Conservation (phyloP, 768 basidiomycete genomes). For the Phlebiopsis flavidoalba region DNA sequence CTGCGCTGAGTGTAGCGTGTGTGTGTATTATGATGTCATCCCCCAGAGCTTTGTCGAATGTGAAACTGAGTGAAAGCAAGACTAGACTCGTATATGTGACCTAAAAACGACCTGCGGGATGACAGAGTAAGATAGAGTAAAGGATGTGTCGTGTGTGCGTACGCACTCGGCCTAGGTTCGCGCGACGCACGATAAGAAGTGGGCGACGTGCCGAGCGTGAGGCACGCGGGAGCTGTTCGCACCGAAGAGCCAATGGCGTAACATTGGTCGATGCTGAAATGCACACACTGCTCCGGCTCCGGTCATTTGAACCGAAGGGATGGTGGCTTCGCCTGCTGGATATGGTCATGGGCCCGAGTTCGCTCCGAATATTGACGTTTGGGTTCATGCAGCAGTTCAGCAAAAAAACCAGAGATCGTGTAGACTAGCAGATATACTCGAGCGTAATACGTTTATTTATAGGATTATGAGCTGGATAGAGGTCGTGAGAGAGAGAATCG, state of each 20-base stretch:
- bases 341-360: conserved; percentile 1
- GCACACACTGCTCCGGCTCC: background rate
- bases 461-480: background rate
- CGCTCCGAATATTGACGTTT: background rate
- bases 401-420: no score
- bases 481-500: background rate
- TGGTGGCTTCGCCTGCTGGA: background rate
- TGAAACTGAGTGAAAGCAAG: background rate
- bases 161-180: no score
- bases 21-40: background rate
- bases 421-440: background rate
- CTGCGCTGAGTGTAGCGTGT: background rate
- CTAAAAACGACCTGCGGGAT: background rate
- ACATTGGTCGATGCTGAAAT: background rate
- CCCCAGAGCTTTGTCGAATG: background rate
- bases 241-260: background rate
- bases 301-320: background rate
- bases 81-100: background rate
- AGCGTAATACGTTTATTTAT: background rate
- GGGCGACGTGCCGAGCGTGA: background rate
- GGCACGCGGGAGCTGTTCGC: background rate
- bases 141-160: background rate
- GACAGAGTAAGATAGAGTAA: no score
- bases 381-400: no score
- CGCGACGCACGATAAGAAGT: background rate